A percentile compares a stretch with the other conserved stretches of the same genome.
Evolutionary conservation across 2,329 filamentous ascomycete species (phyloP).

Genomic region (Coniochaeta prunicola): DNA sequence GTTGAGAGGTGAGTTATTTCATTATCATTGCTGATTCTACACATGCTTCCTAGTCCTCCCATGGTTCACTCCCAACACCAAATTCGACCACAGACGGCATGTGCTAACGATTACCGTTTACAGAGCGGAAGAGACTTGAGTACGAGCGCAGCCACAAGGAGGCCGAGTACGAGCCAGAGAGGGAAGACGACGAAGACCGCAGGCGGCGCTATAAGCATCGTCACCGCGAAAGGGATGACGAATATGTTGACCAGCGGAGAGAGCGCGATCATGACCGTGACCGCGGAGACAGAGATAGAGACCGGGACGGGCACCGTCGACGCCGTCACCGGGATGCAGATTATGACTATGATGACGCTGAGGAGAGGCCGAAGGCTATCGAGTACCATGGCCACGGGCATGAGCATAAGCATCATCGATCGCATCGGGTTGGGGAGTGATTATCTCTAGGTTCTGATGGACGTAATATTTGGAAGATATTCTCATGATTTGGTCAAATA

Average conservation of each 20-base stretch:
- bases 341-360: conserved; percentile 18
- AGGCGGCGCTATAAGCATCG: conserved; percentile 25
- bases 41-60: neutral
- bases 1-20: conserved; percentile 58
- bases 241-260: conserved; percentile 18
- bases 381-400: conserved; percentile 19
- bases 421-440: conserved; percentile 19
- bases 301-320: conserved; percentile 21
- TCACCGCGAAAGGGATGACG: conserved; percentile 17
- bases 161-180: conserved; percentile 19
- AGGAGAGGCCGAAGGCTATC: conserved; percentile 8
- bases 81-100: neutral
- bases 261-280: conserved; percentile 25
- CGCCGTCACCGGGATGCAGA: conserved; percentile 11
- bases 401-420: conserved; percentile 18
- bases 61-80: neutral
- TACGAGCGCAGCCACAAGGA: conserved; percentile 22
- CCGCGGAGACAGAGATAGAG: conserved; percentile 16
- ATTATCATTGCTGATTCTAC: conserved; percentile 5
- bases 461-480: neutral
- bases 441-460: neutral
- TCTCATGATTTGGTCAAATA: neutral
- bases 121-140: conserved; percentile 34
- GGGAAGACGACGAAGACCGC: conserved; percentile 24
- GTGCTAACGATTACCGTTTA: conserved; percentile 13